A percentile compares a stretch with the other conserved stretches of the same genome.
Conservation (phyloP, 768 basidiomycete genomes). For the Termitomyces sp. region DNA sequence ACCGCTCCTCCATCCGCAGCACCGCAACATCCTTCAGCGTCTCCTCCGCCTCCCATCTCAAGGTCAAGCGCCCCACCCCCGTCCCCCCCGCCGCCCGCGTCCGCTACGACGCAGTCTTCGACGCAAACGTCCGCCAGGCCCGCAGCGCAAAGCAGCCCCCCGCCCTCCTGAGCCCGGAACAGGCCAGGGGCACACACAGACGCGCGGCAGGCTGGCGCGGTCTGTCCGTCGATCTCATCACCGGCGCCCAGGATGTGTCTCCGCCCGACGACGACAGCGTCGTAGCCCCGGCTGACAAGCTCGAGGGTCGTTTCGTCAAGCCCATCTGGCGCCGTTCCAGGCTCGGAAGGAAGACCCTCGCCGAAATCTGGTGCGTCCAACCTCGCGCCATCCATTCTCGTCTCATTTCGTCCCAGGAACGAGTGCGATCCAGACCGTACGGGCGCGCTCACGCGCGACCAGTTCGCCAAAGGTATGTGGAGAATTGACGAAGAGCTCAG, state of each 20-base stretch:
- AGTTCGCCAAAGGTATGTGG: constrained; percentile 80
- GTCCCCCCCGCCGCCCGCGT: constrained; percentile 57
- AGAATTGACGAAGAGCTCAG: constrained; percentile 79
- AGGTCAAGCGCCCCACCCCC: constrained; percentile 53
- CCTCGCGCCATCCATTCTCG: neutral
- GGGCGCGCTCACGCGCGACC: constrained; percentile 60
- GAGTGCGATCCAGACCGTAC: constrained; percentile 56
- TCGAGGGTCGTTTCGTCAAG: constrained; percentile 54
- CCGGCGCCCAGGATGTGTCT: constrained; percentile 26
- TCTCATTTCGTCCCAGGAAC: constrained; percentile 43
- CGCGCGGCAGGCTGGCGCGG: constrained; percentile 74
- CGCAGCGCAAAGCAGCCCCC: constrained; percentile 33
- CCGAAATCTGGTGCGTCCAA: constrained; percentile 59
- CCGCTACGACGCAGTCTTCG: constrained; percentile 67
- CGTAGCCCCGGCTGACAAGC: constrained; percentile 36
- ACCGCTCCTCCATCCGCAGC: constrained; percentile 61
- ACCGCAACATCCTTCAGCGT: constrained; percentile 25
- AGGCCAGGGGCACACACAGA: constrained; percentile 34
- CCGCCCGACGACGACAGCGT: constrained; percentile 15
- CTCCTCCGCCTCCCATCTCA: constrained; percentile 23
- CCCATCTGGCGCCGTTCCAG: constrained; percentile 60
- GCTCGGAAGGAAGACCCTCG: constrained; percentile 45
- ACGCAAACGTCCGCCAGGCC: constrained; percentile 48
- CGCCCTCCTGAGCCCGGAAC: constrained; percentile 27
- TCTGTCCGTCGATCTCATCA: constrained; percentile 62